Evolutionary conservation across 2,329 filamentous ascomycete genomes (phyloP).

Genomic region (Nothomitra cinnamomea): DNA sequence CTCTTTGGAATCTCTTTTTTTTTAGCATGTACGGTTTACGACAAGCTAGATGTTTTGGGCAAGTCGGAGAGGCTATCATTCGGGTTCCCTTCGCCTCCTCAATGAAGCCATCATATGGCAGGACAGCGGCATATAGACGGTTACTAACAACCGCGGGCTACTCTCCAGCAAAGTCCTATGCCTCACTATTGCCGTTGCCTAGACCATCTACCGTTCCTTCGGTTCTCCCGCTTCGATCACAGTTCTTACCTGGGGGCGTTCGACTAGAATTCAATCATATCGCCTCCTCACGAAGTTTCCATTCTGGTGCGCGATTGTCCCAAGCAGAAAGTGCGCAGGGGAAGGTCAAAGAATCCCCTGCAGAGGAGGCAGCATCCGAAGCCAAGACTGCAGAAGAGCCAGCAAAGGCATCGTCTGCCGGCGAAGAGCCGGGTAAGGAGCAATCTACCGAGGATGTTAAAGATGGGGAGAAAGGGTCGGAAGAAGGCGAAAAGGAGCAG

Average conservation of each 20-base stretch:
- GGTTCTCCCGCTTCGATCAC: constrained; percentile 24
- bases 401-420: constrained; percentile 19
- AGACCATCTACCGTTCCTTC: constrained; percentile 14
- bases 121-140: constrained; percentile 31
- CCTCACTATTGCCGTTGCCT: neutral
- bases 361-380: constrained; percentile 13
- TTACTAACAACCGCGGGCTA: constrained; percentile 20
- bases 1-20: too few species aligned
- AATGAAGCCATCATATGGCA: constrained; percentile 24
- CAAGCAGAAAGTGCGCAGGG: neutral
- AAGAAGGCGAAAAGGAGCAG: constrained; percentile 30
- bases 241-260: constrained; percentile 21
- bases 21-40: neutral
- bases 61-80: neutral
- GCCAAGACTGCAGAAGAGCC: constrained; percentile 11
- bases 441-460: constrained; percentile 12
- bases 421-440: constrained; percentile 10
- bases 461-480: constrained; percentile 16
- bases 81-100: constrained; percentile 18
- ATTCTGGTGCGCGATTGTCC: neutral
- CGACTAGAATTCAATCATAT: neutral
- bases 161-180: neutral
- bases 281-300: neutral
- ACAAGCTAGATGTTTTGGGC: neutral
- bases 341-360: neutral